Base-by-base conservation (phyloP, 768 basidiomycete genomes). In the Phlebiopsis flavidoalba region DNA sequence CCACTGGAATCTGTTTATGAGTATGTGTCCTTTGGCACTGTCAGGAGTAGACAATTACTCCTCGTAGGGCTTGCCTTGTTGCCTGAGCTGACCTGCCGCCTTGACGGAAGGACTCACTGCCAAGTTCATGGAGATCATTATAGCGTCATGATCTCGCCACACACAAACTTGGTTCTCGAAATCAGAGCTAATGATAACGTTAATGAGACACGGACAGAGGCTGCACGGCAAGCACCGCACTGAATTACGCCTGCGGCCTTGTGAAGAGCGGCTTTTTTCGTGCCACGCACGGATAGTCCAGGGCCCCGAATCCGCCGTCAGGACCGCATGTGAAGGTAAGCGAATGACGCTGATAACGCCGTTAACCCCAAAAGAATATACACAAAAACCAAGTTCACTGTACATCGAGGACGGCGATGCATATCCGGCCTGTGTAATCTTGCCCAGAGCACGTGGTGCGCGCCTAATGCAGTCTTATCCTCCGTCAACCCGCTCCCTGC, bases 201-300 rank as follows among this genome's bases (percentile, higher is more conserved):
- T 43, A 43, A 8, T 43, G 37, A 43, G 45, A 15, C 5, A 35
- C 8, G 12, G n/a, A 14, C 19, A 49, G 14, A 22, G 8, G 43
- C 5, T 40, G 17, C 12, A 3, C 6, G 1, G 5, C 24, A 8
- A 19, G 43, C 12, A 79, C 89, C n/a, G 54, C 70, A 93, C 89
- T 98, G 96, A 70, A 98, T 98, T 65, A 98, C 94, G 74, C 97
- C 97, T 43, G 97, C 97, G 8, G 97, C 97, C 71, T n/a, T 94
- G 91, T 2, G 96, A n/a, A n/a, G n/a, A n/a, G 97, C 1, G 97
- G 96, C 72, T 95, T n/a, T n/a, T n/a, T n/a, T 97, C 26, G 89
- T 95, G 21, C 93, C 95, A 60, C 85, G 86, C n/a, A 60, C 95
- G 82, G 70, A 99, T 93, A 0, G 95, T 98, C 97, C 97, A 99